A percentile compares a stretch with the other conserved stretches of the same genome.
Conservation (phyloP, 1,284 basidiomycete species). For the Peniophora sp. region DNA sequence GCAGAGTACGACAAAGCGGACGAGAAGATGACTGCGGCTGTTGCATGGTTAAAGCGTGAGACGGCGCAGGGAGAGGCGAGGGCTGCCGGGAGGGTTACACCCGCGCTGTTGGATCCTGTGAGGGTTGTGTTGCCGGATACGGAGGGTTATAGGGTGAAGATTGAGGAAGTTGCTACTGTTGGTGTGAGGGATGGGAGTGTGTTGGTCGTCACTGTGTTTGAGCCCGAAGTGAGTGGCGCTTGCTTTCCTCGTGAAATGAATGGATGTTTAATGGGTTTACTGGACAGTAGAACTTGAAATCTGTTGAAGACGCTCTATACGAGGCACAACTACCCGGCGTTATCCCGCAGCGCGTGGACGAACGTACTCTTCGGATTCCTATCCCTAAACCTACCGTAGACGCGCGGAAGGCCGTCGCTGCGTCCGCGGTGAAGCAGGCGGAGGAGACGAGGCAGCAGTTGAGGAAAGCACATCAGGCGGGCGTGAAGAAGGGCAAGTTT, state of each 20-base stretch:
- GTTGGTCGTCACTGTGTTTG: slow-evolving; percentile 65
- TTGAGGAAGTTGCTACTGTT: slow-evolving; percentile 70
- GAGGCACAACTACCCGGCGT: slow-evolving; percentile 63
- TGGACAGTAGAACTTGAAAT: slow-evolving; percentile 58
- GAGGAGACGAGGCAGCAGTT: slow-evolving; percentile 72
- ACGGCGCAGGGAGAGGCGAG: slow-evolving; percentile 58
- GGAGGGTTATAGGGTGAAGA: slow-evolving; percentile 21
- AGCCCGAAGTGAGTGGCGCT: slow-evolving; percentile 54
- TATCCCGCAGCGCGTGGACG: slow-evolving; percentile 61
- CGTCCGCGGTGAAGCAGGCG: slow-evolving; percentile 48
- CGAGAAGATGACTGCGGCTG: slow-evolving; percentile 50
- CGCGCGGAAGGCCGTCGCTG: slow-evolving; percentile 46
- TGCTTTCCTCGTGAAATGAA: slow-evolving; percentile 6
- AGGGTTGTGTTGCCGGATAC: slow-evolving; percentile 40
- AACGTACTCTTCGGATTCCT: slow-evolving; percentile 64
- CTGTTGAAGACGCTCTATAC: slow-evolving; percentile 64
- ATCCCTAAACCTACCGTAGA: slow-evolving; percentile 77
- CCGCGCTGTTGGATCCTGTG: slow-evolving; percentile 61
- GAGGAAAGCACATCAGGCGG: slow-evolving; percentile 55
- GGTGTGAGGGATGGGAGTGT: slow-evolving; percentile 70
- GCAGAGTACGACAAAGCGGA: slow-evolving; percentile 27
- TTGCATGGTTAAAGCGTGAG: slow-evolving; percentile 68
- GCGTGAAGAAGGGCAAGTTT: slow-evolving; percentile 61
- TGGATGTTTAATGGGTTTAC: background rate
- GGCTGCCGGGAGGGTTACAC: slow-evolving; percentile 69